phyloP scores from a whole-genome alignment of 202 grass and related monocot species.

The Carex sylvatica region DNA sequence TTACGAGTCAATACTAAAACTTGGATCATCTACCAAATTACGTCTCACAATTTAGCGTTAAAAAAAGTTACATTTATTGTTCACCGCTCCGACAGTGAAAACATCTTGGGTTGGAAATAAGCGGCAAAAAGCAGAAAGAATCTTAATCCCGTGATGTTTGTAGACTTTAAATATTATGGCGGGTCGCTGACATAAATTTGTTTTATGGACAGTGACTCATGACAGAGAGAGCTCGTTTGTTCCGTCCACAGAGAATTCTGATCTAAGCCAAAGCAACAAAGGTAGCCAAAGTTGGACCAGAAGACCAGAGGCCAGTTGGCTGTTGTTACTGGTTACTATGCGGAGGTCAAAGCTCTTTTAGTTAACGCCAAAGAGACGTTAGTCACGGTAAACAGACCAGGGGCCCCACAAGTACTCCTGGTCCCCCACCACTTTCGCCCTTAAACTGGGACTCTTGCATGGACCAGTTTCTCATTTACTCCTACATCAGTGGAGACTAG shows the following conservation, averaged over 20 bases:
- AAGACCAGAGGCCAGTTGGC: neutral
- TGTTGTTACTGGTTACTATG: constrained; percentile 10
- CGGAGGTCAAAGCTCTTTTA: constrained; percentile 13
- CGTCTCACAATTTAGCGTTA: neutral
- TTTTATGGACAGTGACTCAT: neutral
- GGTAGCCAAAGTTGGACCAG: constrained; percentile 6
- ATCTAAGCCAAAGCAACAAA: neutral
- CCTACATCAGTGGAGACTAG: neutral
- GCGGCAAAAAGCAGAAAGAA: neutral
- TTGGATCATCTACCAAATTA: neutral
- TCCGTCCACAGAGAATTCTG: neutral
- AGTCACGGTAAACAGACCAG: constrained; percentile 9
- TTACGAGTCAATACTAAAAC: neutral
- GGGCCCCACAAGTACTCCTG: neutral
- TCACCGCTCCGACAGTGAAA: neutral
- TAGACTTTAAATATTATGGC: neutral
- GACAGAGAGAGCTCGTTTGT: too few species aligned
- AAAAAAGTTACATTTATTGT: neutral
- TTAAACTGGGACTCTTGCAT: neutral
- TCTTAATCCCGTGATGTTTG: neutral
- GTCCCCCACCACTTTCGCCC: constrained; percentile 2
- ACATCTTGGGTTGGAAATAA: neutral
- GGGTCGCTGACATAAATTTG: neutral
- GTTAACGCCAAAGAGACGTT: constrained; percentile 12
- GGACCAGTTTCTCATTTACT: neutral